Conservation (phyloP, 176 grass and related monocot genomes). For the Aegilops speltoides region DNA sequence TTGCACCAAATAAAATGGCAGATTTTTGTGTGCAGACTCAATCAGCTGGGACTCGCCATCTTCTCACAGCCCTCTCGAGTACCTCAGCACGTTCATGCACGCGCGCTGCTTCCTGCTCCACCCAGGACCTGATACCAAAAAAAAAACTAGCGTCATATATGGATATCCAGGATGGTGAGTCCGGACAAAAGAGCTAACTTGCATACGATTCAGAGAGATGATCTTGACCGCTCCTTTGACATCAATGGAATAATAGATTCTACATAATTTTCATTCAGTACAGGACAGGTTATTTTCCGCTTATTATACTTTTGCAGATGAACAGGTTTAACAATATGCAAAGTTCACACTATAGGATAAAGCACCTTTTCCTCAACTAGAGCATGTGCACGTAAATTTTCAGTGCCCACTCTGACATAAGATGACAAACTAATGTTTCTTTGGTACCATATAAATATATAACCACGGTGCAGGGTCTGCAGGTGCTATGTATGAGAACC, state of each 20-base stretch:
- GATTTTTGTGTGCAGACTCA: background rate
- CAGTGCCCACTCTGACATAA: background rate
- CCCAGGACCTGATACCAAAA: slow-evolving; percentile 50
- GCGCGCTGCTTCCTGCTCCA: slow-evolving; percentile 52
- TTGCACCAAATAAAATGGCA: background rate
- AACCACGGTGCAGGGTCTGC: background rate
- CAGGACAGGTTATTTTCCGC: background rate
- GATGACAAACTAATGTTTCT: background rate
- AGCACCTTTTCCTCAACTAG: background rate
- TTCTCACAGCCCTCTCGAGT: slow-evolving; percentile 52
- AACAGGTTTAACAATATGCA: background rate
- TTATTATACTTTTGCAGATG: background rate
- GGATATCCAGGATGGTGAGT: background rate
- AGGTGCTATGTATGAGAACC: background rate
- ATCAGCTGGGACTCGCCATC: slow-evolving; percentile 52
- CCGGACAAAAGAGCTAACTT: background rate
- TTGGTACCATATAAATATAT: background rate
- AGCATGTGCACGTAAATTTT: background rate
- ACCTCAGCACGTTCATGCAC: slow-evolving; percentile 38
- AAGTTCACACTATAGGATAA: background rate
- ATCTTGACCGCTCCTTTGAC: background rate
- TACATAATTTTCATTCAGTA: background rate
- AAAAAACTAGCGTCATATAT: background rate
- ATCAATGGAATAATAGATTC: background rate
- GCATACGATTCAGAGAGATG: background rate